Percentiles rank a stretch among this genome's conserved stretches.
Conservation (phyloP, 2,329 filamentous ascomycete genomes). For the Colletotrichum aenigma region DNA sequence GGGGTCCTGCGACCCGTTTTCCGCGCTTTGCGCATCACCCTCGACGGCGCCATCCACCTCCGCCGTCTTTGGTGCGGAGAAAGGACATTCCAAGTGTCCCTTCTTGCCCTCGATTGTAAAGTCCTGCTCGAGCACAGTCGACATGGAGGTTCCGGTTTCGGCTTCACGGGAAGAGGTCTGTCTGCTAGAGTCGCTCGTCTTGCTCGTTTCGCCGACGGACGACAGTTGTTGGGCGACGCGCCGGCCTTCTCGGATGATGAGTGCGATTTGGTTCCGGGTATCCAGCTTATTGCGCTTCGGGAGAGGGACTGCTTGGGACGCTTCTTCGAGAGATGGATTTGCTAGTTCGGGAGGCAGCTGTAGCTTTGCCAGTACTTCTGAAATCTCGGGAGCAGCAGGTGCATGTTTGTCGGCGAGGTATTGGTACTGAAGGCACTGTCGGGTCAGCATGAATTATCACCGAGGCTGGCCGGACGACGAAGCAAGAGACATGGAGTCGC, state of each 20-base stretch:
- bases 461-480: conserved; percentile 2
- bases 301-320: conserved; percentile 56
- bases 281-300: conserved; percentile 51
- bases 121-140: conserved; percentile 79
- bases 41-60: conserved; percentile 6
- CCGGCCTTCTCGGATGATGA: conserved; percentile 68
- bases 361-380: conserved; percentile 68
- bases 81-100: conserved; percentile 82
- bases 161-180: conserved; percentile 49
- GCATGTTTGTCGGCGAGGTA: conserved; percentile 72
- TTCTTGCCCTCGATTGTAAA: conserved; percentile 87
- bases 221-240: conserved; percentile 60
- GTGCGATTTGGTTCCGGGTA: conserved; percentile 62
- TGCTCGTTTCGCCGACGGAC: conserved; percentile 53
- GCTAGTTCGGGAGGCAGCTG: conserved; percentile 63
- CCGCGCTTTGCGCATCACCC: background rate
- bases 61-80: conserved; percentile 52
- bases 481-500: conserved; percentile 16
- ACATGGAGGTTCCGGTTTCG: conserved; percentile 58
- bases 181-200: conserved; percentile 54
- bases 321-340: conserved; percentile 51
- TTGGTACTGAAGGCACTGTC: conserved; percentile 56
- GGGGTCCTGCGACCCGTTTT: conserved; percentile 32
- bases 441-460: conserved; percentile 21
- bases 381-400: conserved; percentile 67